Evolutionary conservation across 1,139 yeast species (phyloP), one percentile per base, ranked within the genome.

Genomic region (Blastobotrys capitulatus): DNA sequence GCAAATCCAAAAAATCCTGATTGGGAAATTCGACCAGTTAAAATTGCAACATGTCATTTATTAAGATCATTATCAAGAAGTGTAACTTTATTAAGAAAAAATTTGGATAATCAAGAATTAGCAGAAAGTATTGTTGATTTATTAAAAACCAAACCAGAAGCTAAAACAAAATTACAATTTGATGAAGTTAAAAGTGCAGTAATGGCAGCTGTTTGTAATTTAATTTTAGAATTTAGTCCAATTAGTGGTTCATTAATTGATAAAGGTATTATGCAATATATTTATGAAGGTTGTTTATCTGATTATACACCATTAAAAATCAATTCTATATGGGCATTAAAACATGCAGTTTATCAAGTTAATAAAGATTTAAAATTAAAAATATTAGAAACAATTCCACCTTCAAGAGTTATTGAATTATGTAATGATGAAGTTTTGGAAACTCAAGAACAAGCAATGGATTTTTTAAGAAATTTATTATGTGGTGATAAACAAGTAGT

Each of bases 201-300:
- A 1, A 72, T 86, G 63, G 87, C 94, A 2, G 77, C 82, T 2
- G 67, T 86, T 25, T 86, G 95, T 38, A 89, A 89, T 61, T 74
- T 87, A 48, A 80, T 86, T 10, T 74, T 88, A 29, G 96, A 88
- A 55, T 88, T 87, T 63, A 82, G 90, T 49, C 85, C 92, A 1
- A 72, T 86, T 57, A 77, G 87, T 47, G 71, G 76, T 44, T 75
- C 74, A 44, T 72, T 86, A 49, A 69, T 83, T 34, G 76, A 78
- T 19, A 74, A 77, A 54, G 86, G 81, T 2, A 68, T 78, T 4
- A 72, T 86, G 38, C 70, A 77, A 6, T 63, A 74, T 2, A 74
- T 82, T 44, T 67, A 72, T 44, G 73, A 66, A 2, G 64, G 67
- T 8, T 58, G 67, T n/a, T 57, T 58, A 35, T 62, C 69, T 4